Percentiles rank a stretch among this genome's conserved stretches.
These are phyloP conservation scores for Verticillium alfalfae DNA, from an alignment of 2,329 filamentous ascomycete genomes.

Conservation along the genomic window DNA sequence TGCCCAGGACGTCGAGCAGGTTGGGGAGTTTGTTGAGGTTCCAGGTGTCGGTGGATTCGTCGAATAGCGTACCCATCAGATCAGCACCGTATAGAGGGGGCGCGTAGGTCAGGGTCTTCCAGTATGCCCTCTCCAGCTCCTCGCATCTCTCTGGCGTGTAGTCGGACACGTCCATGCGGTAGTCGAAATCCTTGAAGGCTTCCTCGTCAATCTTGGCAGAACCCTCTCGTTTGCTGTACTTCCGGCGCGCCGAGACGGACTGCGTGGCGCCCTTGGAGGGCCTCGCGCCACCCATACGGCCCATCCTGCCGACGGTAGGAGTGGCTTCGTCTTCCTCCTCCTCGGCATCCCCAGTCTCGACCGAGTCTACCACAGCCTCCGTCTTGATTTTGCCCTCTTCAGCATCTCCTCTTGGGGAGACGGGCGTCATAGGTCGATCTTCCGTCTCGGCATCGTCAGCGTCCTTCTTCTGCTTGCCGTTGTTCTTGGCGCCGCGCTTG, in stretches of 20 bases:
- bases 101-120: conserved; percentile 95
- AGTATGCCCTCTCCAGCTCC: conserved; percentile 90
- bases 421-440: conserved; percentile 53
- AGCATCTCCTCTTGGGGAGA: conserved; percentile 33
- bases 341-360: conserved; percentile 23
- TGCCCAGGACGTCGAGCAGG: conserved; percentile 85
- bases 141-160: conserved; percentile 89
- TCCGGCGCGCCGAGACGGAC: conserved; percentile 79
- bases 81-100: conserved; percentile 94
- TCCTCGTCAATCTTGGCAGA: conserved; percentile 81
- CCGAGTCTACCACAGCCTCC: conserved; percentile 8
- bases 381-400: conserved; percentile 9
- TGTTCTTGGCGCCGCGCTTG: conserved; percentile 29
- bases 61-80: conserved; percentile 91
- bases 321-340: conserved; percentile 30
- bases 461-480: conserved; percentile 27
- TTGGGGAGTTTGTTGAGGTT: conserved; percentile 95
- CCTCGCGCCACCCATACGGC: conserved; percentile 44
- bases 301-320: conserved; percentile 17
- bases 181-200: conserved; percentile 87
- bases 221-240: conserved; percentile 76
- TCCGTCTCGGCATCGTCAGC: conserved; percentile 35
- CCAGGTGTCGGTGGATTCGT: conserved; percentile 78
- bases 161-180: conserved; percentile 80
- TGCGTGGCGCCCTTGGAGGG: conserved; percentile 56